Conservation (phyloP, 371 early-diverging fungal genomes). For the Mucor mucedo region DNA sequence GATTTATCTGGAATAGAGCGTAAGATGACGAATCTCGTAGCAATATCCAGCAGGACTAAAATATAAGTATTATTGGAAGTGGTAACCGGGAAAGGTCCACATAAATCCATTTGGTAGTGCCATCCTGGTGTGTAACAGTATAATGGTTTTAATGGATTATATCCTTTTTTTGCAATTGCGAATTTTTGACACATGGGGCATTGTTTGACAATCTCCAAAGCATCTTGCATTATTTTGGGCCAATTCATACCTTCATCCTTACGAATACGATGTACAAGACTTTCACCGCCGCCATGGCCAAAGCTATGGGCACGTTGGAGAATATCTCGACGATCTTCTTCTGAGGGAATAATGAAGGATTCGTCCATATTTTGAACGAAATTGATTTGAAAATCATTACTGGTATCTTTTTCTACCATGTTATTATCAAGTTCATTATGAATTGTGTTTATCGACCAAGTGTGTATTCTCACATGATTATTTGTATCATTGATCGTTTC, state of each 20-base stretch:
- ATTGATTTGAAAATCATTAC: neutral
- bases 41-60: no score
- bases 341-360: conserved; percentile 9
- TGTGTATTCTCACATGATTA: neutral
- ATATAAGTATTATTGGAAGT: no score
- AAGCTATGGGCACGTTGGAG: conserved; percentile 14
- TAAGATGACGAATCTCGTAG: no score
- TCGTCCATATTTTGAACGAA: conserved; percentile 1
- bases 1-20: no score
- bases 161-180: conserved; percentile 16
- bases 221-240: conserved; percentile 18
- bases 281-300: conserved; percentile 27
- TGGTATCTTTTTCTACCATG: neutral
- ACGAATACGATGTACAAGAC: conserved; percentile 8
- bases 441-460: neutral
- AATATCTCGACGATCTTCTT: conserved; percentile 8
- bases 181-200: conserved; percentile 23
- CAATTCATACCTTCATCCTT: conserved; percentile 17
- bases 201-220: neutral
- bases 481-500: neutral
- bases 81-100: no score
- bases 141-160: conserved; percentile 13
- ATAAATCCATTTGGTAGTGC: no score
- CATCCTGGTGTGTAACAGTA: neutral
- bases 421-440: neutral